Conservation (phyloP, 2,329 filamentous ascomycete genomes). For the Xylariaceae sp. region DNA sequence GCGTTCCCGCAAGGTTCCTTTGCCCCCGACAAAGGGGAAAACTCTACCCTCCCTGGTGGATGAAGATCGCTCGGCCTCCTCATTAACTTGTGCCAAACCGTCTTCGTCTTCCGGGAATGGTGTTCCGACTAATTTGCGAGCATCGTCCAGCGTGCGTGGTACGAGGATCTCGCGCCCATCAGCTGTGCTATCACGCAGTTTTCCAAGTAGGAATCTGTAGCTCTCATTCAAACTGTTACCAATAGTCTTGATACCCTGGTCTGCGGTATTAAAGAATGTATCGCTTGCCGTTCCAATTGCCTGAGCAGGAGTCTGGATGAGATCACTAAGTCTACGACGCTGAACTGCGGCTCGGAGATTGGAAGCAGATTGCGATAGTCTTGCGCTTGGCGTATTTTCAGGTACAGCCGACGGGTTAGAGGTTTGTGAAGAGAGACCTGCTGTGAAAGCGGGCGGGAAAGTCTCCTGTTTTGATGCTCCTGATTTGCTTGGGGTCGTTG, state of each 20-base stretch:
- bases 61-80: constrained; percentile 33
- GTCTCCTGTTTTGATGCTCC: constrained; percentile 48
- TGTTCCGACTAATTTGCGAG: constrained; percentile 77
- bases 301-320: constrained; percentile 79
- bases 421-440: constrained; percentile 36
- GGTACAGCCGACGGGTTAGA: constrained; percentile 33
- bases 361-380: constrained; percentile 35
- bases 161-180: constrained; percentile 51
- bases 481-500: constrained; percentile 61
- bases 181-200: constrained; percentile 67
- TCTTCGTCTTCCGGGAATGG: constrained; percentile 60
- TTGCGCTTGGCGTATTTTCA: constrained; percentile 30
- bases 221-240: constrained; percentile 85
- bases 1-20: constrained; percentile 57
- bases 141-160: constrained; percentile 89
- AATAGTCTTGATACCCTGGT: constrained; percentile 88
- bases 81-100: constrained; percentile 45
- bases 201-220: constrained; percentile 88
- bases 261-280: constrained; percentile 78
- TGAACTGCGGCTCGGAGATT: constrained; percentile 44
- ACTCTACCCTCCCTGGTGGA: constrained; percentile 55
- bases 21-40: constrained; percentile 65
- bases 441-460: constrained; percentile 52
- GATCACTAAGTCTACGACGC: constrained; percentile 70
- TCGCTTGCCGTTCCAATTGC: constrained; percentile 79